A percentile compares a stretch with the other conserved stretches of the same genome.
These are phyloP conservation scores for Pythium oligandrum DNA, from an alignment of 352 stramenopile species.

Conservation along the genomic window DNA sequence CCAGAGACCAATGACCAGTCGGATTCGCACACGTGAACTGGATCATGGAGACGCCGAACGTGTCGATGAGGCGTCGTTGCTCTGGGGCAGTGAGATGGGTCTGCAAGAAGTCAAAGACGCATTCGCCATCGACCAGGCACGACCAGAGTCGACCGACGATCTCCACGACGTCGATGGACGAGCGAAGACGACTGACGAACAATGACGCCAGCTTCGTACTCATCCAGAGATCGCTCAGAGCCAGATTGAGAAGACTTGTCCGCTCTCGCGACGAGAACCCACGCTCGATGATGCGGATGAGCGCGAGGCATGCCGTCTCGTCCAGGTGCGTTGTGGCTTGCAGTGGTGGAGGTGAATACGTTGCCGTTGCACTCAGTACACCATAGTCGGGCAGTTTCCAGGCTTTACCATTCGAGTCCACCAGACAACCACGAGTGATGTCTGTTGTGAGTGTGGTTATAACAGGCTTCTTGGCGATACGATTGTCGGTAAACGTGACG, in stretches of 20 bases:
- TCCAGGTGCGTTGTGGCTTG: constrained; percentile 19
- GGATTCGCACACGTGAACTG: constrained; percentile 62
- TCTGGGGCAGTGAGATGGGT: constrained; percentile 31
- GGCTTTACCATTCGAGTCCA: constrained; percentile 19
- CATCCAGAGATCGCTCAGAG: constrained; percentile 48
- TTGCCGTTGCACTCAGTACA: constrained; percentile 30
- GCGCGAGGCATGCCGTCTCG: constrained; percentile 24
- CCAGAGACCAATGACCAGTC: constrained; percentile 52
- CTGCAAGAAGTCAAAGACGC: constrained; percentile 45
- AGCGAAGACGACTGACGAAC: constrained; percentile 35
- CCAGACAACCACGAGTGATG: constrained; percentile 22
- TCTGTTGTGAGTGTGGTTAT: constrained; percentile 25
- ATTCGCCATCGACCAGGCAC: constrained; percentile 50
- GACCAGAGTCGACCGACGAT: constrained; percentile 51
- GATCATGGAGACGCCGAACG: constrained; percentile 34
- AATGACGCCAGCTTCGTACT: constrained; percentile 30
- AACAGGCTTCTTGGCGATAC: constrained; percentile 23
- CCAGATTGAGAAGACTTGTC: constrained; percentile 38
- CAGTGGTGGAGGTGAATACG: constrained; percentile 40
- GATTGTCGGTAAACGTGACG: constrained; percentile 33
- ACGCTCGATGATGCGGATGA: constrained; percentile 45
- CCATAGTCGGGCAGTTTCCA: constrained; percentile 40
- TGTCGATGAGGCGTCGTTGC: constrained; percentile 52
- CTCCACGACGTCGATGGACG: constrained; percentile 40
- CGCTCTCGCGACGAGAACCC: constrained; percentile 49